Conservation (phyloP, 768 basidiomycete genomes). For the Lactarius indigo region DNA sequence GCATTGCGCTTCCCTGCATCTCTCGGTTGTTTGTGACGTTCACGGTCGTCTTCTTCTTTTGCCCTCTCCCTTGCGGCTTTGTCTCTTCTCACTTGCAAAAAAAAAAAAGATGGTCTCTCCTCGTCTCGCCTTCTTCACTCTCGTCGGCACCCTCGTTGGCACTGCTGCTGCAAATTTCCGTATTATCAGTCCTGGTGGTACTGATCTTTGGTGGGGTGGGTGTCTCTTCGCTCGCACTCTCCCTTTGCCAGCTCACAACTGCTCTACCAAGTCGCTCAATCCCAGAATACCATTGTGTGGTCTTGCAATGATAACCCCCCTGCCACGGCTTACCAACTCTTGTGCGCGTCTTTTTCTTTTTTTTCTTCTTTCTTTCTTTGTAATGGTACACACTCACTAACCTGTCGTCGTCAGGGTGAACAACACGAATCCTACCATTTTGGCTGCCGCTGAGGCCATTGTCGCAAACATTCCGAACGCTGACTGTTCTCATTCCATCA, state of each 20-base stretch:
- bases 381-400: constrained; percentile 19
- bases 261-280: constrained; percentile 46
- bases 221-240: constrained; percentile 16
- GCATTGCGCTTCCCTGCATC: not conserved
- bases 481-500: constrained; percentile 56
- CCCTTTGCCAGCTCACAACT: constrained; percentile 3
- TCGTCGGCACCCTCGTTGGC: constrained; percentile 39
- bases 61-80: constrained; percentile 11
- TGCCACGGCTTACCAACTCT: constrained; percentile 34
- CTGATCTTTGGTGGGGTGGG: constrained; percentile 60
- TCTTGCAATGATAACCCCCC: constrained; percentile 42
- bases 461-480: constrained; percentile 52
- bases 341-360: not conserved
- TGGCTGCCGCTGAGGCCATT: constrained; percentile 42
- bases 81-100: not conserved
- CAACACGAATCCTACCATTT: constrained; percentile 42
- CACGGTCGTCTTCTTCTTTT: not conserved
- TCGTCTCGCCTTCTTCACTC: constrained; percentile 33
- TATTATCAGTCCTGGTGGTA: constrained; percentile 44
- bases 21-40: not conserved
- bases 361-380: not conserved
- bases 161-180: constrained; percentile 41
- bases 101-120: constrained; percentile 33
- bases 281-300: constrained; percentile 59
- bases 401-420: constrained; percentile 36